Conservation (phyloP, 2,329 filamentous ascomycete genomes). For the Trichoderma sp. region DNA sequence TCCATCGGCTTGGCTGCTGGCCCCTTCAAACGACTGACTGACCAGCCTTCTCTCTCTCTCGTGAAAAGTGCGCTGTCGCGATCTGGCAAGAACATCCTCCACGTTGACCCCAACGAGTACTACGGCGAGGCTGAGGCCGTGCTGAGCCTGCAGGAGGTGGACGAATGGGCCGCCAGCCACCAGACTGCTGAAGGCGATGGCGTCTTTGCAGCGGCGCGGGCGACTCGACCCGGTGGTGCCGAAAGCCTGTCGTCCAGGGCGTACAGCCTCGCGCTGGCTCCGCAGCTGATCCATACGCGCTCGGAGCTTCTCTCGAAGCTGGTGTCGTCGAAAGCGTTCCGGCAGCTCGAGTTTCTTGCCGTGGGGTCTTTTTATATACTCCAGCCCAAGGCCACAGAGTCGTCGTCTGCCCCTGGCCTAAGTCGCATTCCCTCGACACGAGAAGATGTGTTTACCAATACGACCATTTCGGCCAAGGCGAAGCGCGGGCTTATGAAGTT, state of each 20-base stretch:
- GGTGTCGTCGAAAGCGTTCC: conserved; percentile 85
- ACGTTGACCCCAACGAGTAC: conserved; percentile 83
- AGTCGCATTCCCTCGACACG: conserved; percentile 81
- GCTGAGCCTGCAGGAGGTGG: conserved; percentile 78
- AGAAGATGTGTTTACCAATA: conserved; percentile 86
- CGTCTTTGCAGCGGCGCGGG: conserved; percentile 35
- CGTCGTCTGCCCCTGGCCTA: conserved; percentile 45
- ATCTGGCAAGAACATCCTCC: conserved; percentile 86
- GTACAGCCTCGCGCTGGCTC: conserved; percentile 82
- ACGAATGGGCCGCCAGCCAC: conserved; percentile 65
- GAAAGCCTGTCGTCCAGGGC: conserved; percentile 63
- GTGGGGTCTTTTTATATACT: conserved; percentile 92
- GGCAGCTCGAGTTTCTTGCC: conserved; percentile 89
- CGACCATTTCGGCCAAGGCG: conserved; percentile 71
- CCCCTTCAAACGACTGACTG: conserved; percentile 36
- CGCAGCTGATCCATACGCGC: conserved; percentile 82
- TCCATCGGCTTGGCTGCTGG: conserved; percentile 36
- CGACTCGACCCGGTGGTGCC: conserved; percentile 36
- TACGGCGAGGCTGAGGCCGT: conserved; percentile 88
- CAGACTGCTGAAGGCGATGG: conserved; percentile 31
- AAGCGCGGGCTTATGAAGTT: conserved; percentile 94
- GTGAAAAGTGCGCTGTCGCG: conserved; percentile 85
- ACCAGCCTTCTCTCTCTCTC: conserved; percentile 35
- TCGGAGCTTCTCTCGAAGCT: conserved; percentile 76
- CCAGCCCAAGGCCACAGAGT: conserved; percentile 40